Evolutionary conservation across 108 stramenopile genomes (phyloP).

Genomic region (Skeletonema marinoi): DNA sequence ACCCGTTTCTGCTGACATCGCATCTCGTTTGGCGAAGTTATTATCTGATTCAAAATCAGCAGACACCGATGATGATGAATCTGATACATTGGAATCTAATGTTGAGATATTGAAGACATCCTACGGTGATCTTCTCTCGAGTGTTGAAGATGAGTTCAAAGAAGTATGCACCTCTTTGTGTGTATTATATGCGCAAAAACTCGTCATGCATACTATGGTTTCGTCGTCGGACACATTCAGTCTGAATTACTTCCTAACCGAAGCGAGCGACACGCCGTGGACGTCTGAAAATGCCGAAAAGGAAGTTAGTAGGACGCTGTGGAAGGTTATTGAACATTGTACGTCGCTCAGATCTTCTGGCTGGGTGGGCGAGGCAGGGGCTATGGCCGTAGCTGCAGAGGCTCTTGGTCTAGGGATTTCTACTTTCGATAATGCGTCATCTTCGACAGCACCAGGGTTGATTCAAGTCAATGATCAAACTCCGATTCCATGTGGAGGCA

Average conservation of each 20-base stretch:
- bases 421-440: conserved; percentile 47
- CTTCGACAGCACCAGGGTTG: conserved; percentile 40
- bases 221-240: conserved; percentile 58
- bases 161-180: conserved; percentile 32
- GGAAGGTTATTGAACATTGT: conserved; percentile 63
- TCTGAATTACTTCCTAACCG: conserved; percentile 33
- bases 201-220: conserved; percentile 64
- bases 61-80: neutral
- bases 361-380: conserved; percentile 89
- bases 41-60: conserved; percentile 30
- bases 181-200: conserved; percentile 66
- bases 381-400: conserved; percentile 90
- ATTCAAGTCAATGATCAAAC: conserved; percentile 44
- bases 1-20: conserved; percentile 28
- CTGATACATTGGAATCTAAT: conserved; percentile 6
- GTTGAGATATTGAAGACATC: conserved; percentile 19
- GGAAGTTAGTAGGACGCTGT: conserved; percentile 38
- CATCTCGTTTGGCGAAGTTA: conserved; percentile 34
- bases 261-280: conserved; percentile 8
- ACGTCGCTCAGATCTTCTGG: conserved; percentile 65
- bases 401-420: conserved; percentile 86
- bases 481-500: conserved; percentile 43
- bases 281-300: conserved; percentile 16
- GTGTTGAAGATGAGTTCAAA: conserved; percentile 29
- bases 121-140: conserved; percentile 21